Percentiles rank a stretch among this genome's conserved stretches.
phyloP scores from a whole-genome alignment of 2,329 filamentous ascomycete species.

The Colletotrichum eleusines region DNA sequence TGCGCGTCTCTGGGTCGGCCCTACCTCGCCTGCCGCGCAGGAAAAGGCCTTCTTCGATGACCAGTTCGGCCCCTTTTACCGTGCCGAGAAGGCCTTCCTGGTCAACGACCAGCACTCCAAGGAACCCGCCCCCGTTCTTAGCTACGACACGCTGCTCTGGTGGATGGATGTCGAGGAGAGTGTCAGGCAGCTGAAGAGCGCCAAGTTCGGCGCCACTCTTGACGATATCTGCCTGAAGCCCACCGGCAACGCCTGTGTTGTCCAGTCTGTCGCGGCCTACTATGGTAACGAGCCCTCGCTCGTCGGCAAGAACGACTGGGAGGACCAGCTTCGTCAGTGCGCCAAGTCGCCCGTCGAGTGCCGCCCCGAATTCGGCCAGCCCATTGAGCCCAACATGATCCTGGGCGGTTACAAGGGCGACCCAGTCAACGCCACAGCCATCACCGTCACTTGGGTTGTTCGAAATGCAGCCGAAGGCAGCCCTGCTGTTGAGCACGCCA shows the following conservation, averaged over 20 bases:
- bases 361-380: slow-evolving; percentile 89
- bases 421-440: slow-evolving; percentile 79
- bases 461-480: slow-evolving; percentile 85
- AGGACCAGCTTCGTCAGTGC: slow-evolving; percentile 77
- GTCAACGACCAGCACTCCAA: slow-evolving; percentile 83
- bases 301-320: slow-evolving; percentile 77
- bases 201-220: slow-evolving; percentile 75
- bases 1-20: slow-evolving; percentile 96
- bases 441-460: slow-evolving; percentile 95
- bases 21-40: slow-evolving; percentile 87
- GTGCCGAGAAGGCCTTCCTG: slow-evolving; percentile 91
- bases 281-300: slow-evolving; percentile 76
- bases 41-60: slow-evolving; percentile 95
- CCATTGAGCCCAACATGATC: slow-evolving; percentile 86
- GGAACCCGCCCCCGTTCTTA: slow-evolving; percentile 81
- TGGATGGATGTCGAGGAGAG: slow-evolving; percentile 92
- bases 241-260: slow-evolving; percentile 86
- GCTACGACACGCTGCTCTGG: slow-evolving; percentile 90
- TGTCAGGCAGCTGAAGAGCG: slow-evolving; percentile 78
- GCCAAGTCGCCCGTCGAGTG: slow-evolving; percentile 85
- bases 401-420: slow-evolving; percentile 82
- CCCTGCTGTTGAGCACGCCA: slow-evolving; percentile 76
- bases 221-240: slow-evolving; percentile 96
- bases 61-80: slow-evolving; percentile 96
- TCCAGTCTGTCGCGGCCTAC: slow-evolving; percentile 93